Evolutionary conservation across 305 asterid genomes (phyloP), one percentile per base, ranked within the genome.

Genomic region (Salvia sclarea): DNA sequence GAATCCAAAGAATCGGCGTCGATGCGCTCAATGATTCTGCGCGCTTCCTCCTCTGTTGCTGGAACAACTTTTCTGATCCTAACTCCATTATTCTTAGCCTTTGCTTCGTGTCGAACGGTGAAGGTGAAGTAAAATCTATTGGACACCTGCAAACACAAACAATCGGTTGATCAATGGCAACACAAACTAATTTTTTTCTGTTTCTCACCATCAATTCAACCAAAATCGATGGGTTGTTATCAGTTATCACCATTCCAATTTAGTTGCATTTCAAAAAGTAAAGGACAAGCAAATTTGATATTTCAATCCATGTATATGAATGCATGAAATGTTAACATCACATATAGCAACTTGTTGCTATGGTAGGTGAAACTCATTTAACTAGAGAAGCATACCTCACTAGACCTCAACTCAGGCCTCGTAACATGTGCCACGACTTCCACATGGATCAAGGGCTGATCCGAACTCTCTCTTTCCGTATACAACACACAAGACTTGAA

Each of bases 401-500:
- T 90, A 30, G 96, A 85, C 81, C 91, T 85, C 38, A 88, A 74
- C 70, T 93, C 97, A 8, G 97, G 98, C 80, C 97, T 81, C 5
- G 96, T 88, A 70, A 93, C 98, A 74, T 87, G 98, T 24, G 98
- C 97, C 64, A 87, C 92, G 45, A 93, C 97, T 85, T 93, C 97
- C 65, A 93, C 76, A 55, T 82, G 79, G 77, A 93, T 93, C 31
- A 88, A 71, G 9, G 97, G 98, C 79, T 71, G 87, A 68, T 88
- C 92, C 0, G 91, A 76, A 70, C 74, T 74, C 71, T 93, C 88
- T 40, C 71, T 64, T 66, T 93, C 97, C 25, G 98, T 90, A 75
- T 87, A 88, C 84, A 93, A 62, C 8, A 88, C 95, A 68, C 92
- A 93, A 4, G 97, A 86, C 50, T 80, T 93, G 77, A 93, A 80